Evolutionary conservation across 108 stramenopile species (phyloP), one percentile per base, ranked within the genome.

Genomic region (Cylindrotheca closterium): DNA sequence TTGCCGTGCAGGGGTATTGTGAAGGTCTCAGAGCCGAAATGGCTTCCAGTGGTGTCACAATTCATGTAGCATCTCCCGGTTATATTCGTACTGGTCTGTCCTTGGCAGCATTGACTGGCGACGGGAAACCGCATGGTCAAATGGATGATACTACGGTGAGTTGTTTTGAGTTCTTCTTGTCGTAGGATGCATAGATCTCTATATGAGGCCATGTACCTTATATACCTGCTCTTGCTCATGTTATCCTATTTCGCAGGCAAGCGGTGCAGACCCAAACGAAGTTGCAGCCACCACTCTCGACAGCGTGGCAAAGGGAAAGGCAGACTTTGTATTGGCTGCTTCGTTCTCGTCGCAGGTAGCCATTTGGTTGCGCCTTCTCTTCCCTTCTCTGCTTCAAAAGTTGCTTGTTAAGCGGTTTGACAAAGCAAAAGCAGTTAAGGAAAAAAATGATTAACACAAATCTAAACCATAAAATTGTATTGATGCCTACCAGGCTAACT

Each of bases 1-100:
- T 90, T 68, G 92, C 92, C 4, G 88, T 93, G 12, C 89, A 93
- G 58, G 92, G 92, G 2, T 93, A 90, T 59, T 83, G 81, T 49
- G 92, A 93, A 70, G 78, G 85, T 21, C 69, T 93, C 0, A 74
- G 92, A 30, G 84, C 85, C 12, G 92, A 93, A 73, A 37, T 93
- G n/a, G 71, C 87, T 1, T 69, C 79, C 8, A 63, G 61, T 45
- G 75, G 76, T 33, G 60, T 93, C 15, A 58, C 71, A 10, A 87
- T 93, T 0, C 87, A 87, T 60, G 72, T 78, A 18, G 79, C 76
- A 8, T 74, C 71, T 58, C 92, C 92, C 33, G 92, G 92, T 47
- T 93, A 93, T 47, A 89, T 93, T 29, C 67, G 81, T 2, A 93
- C 92, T 19, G 79, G 88, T 64, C 60, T 93, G 51, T 75, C 73